Base-by-base conservation (phyloP, 257 asterid genomes). In the Euphrasia confusa region DNA sequence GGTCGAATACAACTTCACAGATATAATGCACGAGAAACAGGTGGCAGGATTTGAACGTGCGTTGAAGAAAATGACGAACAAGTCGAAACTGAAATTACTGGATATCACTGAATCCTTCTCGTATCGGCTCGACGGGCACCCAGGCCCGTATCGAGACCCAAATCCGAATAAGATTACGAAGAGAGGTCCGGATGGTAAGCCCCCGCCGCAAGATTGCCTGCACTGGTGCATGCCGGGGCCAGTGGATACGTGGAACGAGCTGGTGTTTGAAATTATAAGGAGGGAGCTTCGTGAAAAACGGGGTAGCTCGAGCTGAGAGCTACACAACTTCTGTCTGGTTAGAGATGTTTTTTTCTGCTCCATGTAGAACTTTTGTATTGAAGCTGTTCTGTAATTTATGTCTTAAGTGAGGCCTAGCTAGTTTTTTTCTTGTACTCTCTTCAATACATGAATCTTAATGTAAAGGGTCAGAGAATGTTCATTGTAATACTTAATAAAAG, bases 161-260 rank as follows among this genome's bases (percentile, higher is more conserved):
- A 95, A 93, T 66, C 99, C 99, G 0, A 85, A 89, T 71, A 93
- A 93, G 80, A 61, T 84, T 58, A 92, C 96, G 7, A 83, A 81
- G 68, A 69, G 94, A 64, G 96, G 97, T 18, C 95, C 95, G 1
- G 84, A 85, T 62, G 99, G 99, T 17, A 63, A 70, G 73, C 99
- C 99, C n/a, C 97, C 97, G 1, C 90, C 96, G 0, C 99, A 93
- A 79, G 99, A 93, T 72, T 93, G 99, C 83, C 67, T 93, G 81
- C 99, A 93, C 57, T 93, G 99, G 99, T 93, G 99, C 84, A 93
- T 93, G 99, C 99, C 99, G 7, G 99, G 99, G 35, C 95, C 99
- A 1, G 95, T 93, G 39, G 99, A 93, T 66, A 89, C 96, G 1
- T 93, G 99, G 99, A 93, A 93, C 44, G 99, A 93, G 75, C 60